Evolutionary conservation across 225 moss, liverwort and hornwort species (phyloP), one percentile per base, ranked within the genome.

Genomic region (Pseudisothecium myosuroides): DNA sequence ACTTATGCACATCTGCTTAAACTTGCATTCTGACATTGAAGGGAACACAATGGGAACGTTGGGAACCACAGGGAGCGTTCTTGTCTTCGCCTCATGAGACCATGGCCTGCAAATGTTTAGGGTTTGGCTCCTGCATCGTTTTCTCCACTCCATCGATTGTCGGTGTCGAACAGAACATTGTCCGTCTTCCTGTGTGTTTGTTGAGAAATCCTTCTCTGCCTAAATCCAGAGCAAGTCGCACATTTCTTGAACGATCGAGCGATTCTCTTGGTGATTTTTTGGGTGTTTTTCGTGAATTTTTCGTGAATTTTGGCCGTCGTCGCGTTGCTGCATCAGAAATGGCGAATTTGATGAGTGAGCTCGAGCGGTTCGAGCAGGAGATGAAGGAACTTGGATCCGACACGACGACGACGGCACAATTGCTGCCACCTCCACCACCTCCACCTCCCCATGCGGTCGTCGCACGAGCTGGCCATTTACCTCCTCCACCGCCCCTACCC

Each of bases 281-380:
- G 1, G 11, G 12, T 29, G 28, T 68, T 17, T 54, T 54, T 52
- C 52, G 52, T 52, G 52, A 68, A 12, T 43, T 66, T 56, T 54
- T 55, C 41, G 20, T 19, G 80, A 59, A 80, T 41, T 60, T 17
- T 61, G 8, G 71, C n/a, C 23, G 22, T 73, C 28, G 22, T n/a
- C 43, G 64, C 31, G 61, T 88, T 55, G 72, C 87, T 87, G 76
- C 83, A 17, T 64, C 50, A 7, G 71, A 83, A 73, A 95, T 97
- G 97, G 95, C 95, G 85, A 97, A 93, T 90, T 91, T 97, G 83
- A 89, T 96, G 69, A 97, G 96, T 67, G 96, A 97, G 89, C 93
- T 97, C 74, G 97, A 96, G 93, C 92, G 96, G 83, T 97, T 96
- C 61, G 97, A 97, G 88, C 95, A 97, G 89, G 96, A 97, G 91